Base-by-base conservation (phyloP, 768 basidiomycete species). In the Udeniomyces megalosporus region DNA sequence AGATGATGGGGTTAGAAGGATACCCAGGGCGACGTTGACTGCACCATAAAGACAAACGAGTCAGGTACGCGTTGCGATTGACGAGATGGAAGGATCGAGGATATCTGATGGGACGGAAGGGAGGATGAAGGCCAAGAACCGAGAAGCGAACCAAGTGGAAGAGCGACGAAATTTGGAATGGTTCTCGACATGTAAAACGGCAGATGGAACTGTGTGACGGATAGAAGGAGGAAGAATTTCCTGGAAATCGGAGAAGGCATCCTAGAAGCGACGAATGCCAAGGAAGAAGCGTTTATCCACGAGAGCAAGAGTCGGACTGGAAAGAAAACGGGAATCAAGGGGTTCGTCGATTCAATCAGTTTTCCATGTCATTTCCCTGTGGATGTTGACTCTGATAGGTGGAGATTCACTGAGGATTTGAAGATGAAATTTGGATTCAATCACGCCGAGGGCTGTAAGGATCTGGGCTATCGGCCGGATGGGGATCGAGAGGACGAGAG, bases 171-270 rank as follows among this genome's bases (percentile, higher is more conserved):
- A 71, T 97, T 99, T 1, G 95, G 93, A 7, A 97, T 73, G 0
- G 93, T 95, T 58, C 95, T 76, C 2, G 90, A 83, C 78, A 90
- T 87, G 84, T 89, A 97, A 72, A 88, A 99, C 7, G 84, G 83
- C 5, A 92, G 70, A 70, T 97, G 95, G 70, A 95, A 97, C 70
- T 93, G 90, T 0, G 84, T 81, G 66, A 81, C 78, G 3, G 82
- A 82, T n/a, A 95, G 70, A 0, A 91, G 65, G 1, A 80, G 72
- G 71, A 84, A 93, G 68, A 81, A 77, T 17, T 78, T 68, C 15
- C 81, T 76, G 8, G 38, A 42, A 42, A 42, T 8, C 10, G 38
- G 17, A 17, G 38, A 42, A 8, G 38, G 38, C 8, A 42, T 8
- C 8, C 38, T 8, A 8, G 38, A 42, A 49, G 83, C 77, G 26